Percentiles rank a stretch among this genome's conserved stretches.
Evolutionary conservation across 257 asterid genomes (phyloP).

Genomic region (Rubia yunnanensis): DNA sequence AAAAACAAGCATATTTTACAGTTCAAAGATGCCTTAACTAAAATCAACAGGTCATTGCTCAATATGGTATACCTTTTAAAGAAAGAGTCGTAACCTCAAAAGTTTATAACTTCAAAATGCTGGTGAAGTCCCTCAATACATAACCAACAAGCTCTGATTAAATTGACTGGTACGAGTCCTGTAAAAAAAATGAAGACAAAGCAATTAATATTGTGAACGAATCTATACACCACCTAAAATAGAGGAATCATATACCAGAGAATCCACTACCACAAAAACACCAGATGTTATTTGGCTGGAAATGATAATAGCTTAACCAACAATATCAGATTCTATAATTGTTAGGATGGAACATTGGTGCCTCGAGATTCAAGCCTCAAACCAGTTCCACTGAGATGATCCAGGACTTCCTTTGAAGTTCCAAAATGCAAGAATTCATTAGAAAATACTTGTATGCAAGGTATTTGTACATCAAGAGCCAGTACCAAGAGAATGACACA

Average conservation of each 20-base stretch:
- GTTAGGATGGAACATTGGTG: conserved; percentile 93
- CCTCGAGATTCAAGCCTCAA: conserved; percentile 82
- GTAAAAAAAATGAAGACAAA: too few species aligned
- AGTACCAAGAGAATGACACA: neutral
- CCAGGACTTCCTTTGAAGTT: conserved; percentile 94
- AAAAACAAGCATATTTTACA: too few species aligned
- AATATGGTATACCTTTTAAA: too few species aligned
- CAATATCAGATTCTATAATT: conserved; percentile 76
- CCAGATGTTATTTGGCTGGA: conserved; percentile 79
- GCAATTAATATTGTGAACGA: conserved; percentile 84
- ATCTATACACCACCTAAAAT: conserved; percentile 65
- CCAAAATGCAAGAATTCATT: conserved; percentile 76
- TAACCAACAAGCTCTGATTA: too few species aligned
- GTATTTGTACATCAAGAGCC: neutral
- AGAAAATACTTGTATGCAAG: neutral
- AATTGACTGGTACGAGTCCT: too few species aligned
- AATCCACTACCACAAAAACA: conserved; percentile 80
- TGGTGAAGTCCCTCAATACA: too few species aligned
- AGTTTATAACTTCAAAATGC: too few species aligned
- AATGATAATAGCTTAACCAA: conserved; percentile 78
- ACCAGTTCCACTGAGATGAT: conserved; percentile 76
- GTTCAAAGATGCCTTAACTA: too few species aligned
- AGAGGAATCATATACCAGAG: conserved; percentile 80
- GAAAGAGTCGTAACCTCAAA: too few species aligned
- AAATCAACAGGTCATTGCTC: too few species aligned